phyloP scores from a whole-genome alignment of 371 early-diverging fungal species.

The Mucor saturninus region DNA sequence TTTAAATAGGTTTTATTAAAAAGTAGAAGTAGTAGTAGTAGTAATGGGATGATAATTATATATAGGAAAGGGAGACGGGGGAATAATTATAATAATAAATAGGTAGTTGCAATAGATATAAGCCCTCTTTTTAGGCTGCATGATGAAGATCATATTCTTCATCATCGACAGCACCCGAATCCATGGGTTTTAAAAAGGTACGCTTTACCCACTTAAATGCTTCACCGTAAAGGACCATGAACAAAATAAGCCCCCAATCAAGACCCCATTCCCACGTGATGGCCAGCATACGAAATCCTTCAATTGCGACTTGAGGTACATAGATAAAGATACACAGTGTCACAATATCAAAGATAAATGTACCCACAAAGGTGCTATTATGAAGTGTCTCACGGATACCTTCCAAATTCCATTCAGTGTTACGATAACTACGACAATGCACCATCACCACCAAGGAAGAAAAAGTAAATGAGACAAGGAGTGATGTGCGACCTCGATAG shows the following conservation, averaged over 20 bases:
- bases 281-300: constrained; percentile 66
- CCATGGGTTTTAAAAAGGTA: constrained; percentile 36
- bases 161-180: constrained; percentile 11
- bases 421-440: constrained; percentile 70
- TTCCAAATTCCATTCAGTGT: constrained; percentile 56
- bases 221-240: constrained; percentile 63
- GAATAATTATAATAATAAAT: not conserved
- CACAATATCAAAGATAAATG: constrained; percentile 53
- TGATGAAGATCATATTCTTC: constrained; percentile 4
- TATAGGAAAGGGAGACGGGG: not conserved
- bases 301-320: constrained; percentile 66
- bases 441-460: constrained; percentile 64
- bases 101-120: not conserved
- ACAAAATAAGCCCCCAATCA: constrained; percentile 51
- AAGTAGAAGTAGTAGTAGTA: not conserved
- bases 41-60: not conserved
- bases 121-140: not conserved
- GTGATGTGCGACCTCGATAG: constrained; percentile 70
- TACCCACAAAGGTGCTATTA: constrained; percentile 57
- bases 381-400: constrained; percentile 43
- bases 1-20: not conserved
- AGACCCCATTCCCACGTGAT: constrained; percentile 83
- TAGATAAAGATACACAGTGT: constrained; percentile 66
- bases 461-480: constrained; percentile 63
- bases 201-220: constrained; percentile 47